Percentiles rank a stretch among this genome's conserved stretches.
phyloP scores from a whole-genome alignment of 2,329 filamentous ascomycete species.

The Xylogone sp. region DNA sequence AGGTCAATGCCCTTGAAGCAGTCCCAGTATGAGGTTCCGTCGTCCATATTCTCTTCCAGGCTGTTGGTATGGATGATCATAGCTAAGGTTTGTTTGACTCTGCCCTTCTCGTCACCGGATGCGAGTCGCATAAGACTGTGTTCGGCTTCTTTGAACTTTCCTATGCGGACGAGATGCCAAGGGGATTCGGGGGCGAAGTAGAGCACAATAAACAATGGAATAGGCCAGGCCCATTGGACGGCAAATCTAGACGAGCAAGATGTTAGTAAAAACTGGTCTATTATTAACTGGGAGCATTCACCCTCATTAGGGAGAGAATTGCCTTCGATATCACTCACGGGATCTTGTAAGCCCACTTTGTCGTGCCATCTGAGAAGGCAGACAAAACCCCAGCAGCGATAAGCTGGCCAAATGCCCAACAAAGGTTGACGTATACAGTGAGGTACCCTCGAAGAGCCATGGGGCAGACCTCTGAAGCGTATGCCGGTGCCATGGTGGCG shows the following conservation, averaged over 20 bases:
- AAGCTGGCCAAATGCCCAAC: conserved; percentile 47
- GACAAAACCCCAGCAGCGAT: conserved; percentile 43
- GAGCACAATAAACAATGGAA: conserved; percentile 38
- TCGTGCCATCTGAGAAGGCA: conserved; percentile 33
- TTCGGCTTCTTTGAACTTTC: conserved; percentile 38
- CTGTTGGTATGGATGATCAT: conserved; percentile 54
- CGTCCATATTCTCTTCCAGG: conserved; percentile 42
- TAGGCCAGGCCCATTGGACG: conserved; percentile 40
- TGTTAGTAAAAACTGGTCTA: no score
- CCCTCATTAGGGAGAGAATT: no score
- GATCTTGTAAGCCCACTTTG: conserved; percentile 43
- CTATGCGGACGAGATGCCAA: conserved; percentile 42
- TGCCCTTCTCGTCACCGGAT: conserved; percentile 15
- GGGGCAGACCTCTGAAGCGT: conserved; percentile 33
- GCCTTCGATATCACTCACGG: conserved; percentile 38
- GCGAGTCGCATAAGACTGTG: conserved; percentile 33
- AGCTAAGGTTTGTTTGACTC: conserved; percentile 40
- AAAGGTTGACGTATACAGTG: conserved; percentile 47
- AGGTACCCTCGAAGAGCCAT: conserved; percentile 26
- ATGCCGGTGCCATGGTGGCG: conserved; percentile 31
- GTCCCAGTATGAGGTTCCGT: conserved; percentile 42
- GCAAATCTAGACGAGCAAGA: no score
- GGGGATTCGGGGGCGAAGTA: conserved; percentile 41
- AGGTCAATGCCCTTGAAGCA: conserved; percentile 50
- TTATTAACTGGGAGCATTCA: no score